These are phyloP conservation scores for Candida sanyaensis DNA, from an alignment of 1,139 yeast species.

Conservation along the genomic window DNA sequence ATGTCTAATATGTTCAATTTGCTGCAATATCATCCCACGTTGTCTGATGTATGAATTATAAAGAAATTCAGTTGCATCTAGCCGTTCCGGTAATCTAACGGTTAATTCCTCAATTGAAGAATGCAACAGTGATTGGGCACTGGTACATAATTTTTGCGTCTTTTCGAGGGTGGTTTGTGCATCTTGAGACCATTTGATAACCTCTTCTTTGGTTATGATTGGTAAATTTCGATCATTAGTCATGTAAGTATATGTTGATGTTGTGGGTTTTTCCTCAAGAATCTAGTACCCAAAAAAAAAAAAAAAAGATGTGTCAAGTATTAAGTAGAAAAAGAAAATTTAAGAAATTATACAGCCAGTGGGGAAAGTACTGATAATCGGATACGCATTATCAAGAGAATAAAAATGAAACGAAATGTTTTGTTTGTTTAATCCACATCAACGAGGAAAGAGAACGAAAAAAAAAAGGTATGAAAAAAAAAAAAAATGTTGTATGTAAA, in stretches of 20 bases:
- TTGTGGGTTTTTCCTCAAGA: background rate
- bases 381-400: background rate
- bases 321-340: background rate
- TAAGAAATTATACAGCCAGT: background rate
- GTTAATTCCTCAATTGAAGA: constrained; percentile 24
- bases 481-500: background rate
- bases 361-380: background rate
- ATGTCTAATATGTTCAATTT: constrained; percentile 3
- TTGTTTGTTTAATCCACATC: background rate
- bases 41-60: constrained; percentile 20
- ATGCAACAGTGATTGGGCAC: constrained; percentile 34
- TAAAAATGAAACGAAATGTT: background rate
- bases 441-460: background rate
- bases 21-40: constrained; percentile 15
- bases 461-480: background rate
- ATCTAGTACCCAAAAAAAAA: background rate
- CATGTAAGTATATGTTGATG: constrained; percentile 2
- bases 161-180: constrained; percentile 30
- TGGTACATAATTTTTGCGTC: constrained; percentile 34
- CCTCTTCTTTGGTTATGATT: constrained; percentile 8
- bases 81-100: constrained; percentile 22
- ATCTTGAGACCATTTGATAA: constrained; percentile 28
- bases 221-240: constrained; percentile 1
- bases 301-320: background rate
- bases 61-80: constrained; percentile 24